Percentiles rank a stretch among this genome's conserved stretches.
Evolutionary conservation across 164 flowering plant genomes (phyloP).

Genomic region (Annona squamosa): DNA sequence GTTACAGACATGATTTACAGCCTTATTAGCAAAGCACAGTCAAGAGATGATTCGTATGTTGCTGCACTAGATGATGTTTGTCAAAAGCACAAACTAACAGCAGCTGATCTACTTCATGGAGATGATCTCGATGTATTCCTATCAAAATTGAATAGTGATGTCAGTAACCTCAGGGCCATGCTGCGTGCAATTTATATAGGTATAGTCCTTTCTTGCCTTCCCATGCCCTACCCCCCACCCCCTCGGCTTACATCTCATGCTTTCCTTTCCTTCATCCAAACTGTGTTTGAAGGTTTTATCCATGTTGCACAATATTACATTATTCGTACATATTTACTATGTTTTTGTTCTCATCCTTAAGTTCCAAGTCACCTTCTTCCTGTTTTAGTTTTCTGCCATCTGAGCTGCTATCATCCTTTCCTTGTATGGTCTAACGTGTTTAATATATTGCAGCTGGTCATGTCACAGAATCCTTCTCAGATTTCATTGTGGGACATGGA

Average conservation of each 20-base stretch:
- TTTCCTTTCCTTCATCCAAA: not conserved
- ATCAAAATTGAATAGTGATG: constrained; percentile 58
- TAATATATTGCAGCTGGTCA: constrained; percentile 76
- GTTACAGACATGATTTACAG: constrained; percentile 98
- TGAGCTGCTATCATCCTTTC: not conserved
- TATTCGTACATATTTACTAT: not conserved
- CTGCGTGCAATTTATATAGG: constrained; percentile 96
- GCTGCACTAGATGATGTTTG: constrained; percentile 67
- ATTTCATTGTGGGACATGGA: constrained; percentile 93
- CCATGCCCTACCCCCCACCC: not conserved
- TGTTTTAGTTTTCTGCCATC: not conserved
- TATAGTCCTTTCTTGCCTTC: constrained; percentile 8
- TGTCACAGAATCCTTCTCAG: constrained; percentile 93
- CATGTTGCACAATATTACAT: not conserved
- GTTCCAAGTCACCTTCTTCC: not conserved
- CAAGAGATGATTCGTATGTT: constrained; percentile 72
- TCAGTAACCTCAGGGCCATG: constrained; percentile 81
- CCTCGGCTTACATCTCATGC: not conserved
- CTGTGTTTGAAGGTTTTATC: not conserved
- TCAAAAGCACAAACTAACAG: constrained; percentile 72
- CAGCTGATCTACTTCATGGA: constrained; percentile 76
- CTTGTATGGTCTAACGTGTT: not conserved
- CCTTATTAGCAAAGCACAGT: constrained; percentile 74
- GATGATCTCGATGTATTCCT: constrained; percentile 62
- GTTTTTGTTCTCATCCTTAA: not conserved